Conservation (phyloP, 164 flowering plant genomes). For the Sedum album region DNA sequence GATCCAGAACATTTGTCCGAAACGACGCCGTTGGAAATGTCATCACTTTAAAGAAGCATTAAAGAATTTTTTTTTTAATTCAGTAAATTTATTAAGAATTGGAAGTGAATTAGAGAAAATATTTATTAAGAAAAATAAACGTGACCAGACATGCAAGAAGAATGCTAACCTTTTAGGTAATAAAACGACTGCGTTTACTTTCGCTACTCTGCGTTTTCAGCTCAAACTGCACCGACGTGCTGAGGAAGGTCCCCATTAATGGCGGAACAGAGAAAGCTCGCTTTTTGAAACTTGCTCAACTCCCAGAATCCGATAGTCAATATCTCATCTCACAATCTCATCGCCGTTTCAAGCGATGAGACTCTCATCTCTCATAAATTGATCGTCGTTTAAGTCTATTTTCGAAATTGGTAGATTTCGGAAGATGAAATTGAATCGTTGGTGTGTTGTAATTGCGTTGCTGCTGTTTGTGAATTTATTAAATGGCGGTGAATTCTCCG, state of each 20-base stretch:
- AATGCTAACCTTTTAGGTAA: too few species aligned
- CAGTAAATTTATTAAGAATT: too few species aligned
- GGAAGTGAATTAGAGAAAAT: too few species aligned
- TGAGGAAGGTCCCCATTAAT: too few species aligned
- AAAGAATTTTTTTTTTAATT: too few species aligned
- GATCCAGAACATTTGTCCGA: background rate
- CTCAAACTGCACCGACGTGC: too few species aligned
- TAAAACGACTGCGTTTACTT: too few species aligned
- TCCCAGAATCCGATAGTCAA: background rate
- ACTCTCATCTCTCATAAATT: background rate
- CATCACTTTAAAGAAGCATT: too few species aligned
- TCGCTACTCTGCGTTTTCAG: too few species aligned
- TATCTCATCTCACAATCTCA: background rate
- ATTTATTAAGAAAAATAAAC: too few species aligned
- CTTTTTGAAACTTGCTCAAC: background rate
- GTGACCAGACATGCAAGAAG: too few species aligned
- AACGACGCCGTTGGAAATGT: background rate
- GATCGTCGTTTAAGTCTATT: background rate
- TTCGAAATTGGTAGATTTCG: background rate
- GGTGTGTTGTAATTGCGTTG: background rate
- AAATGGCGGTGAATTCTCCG: slow-evolving; percentile 24
- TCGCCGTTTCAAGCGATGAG: background rate
- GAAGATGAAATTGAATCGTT: background rate
- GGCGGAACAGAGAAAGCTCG: slow-evolving; percentile 3
- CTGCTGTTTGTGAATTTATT: background rate